Evolutionary conservation across 2,329 filamentous ascomycete species (phyloP).

Genomic region (Paecilomyces formosus): DNA sequence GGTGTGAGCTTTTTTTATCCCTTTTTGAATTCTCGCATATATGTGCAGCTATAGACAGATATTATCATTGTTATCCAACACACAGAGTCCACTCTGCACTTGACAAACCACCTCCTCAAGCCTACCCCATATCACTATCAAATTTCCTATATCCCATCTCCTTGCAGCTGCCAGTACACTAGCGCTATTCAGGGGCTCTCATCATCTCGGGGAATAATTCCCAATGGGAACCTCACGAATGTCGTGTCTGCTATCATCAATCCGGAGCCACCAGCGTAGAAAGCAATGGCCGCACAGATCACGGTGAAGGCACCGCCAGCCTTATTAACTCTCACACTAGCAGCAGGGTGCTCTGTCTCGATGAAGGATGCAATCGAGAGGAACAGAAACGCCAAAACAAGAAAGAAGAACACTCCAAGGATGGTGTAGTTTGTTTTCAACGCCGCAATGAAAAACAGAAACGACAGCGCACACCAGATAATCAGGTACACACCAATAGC

Average conservation of each 20-base stretch:
- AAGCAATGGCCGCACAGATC: slow-evolving; percentile 29
- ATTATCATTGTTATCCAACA: no score
- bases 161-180: background rate
- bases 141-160: background rate
- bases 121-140: background rate
- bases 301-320: slow-evolving; percentile 33
- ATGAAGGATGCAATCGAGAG: slow-evolving; percentile 49
- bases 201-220: slow-evolving; percentile 18
- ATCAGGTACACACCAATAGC: slow-evolving; percentile 53
- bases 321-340: slow-evolving; percentile 40
- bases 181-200: background rate
- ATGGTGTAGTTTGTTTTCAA: slow-evolving; percentile 54
- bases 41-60: no score
- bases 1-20: no score
- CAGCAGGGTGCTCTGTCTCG: slow-evolving; percentile 25
- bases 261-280: slow-evolving; percentile 35
- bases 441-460: slow-evolving; percentile 49
- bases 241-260: slow-evolving; percentile 38
- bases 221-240: slow-evolving; percentile 35
- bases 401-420: slow-evolving; percentile 50
- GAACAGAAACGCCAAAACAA: slow-evolving; percentile 52
- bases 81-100: no score
- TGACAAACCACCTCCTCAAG: background rate
- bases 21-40: no score
- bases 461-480: slow-evolving; percentile 54